Conservation (phyloP, 2,329 filamentous ascomycete genomes). For the Tolypocladium tundrense region DNA sequence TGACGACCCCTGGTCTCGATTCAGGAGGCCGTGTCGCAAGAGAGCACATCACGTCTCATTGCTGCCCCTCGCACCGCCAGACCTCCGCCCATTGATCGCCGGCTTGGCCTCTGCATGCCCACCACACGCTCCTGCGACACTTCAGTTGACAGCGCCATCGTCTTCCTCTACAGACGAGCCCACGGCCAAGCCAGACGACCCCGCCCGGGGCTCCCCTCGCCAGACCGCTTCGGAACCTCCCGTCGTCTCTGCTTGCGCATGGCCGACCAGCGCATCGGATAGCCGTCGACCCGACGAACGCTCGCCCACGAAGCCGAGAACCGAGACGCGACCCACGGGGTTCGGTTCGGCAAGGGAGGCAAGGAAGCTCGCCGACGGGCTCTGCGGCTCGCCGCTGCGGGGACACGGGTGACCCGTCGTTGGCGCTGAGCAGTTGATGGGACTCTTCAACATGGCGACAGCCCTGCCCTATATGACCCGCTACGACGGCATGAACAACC, state of each 20-base stretch:
- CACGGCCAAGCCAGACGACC: not conserved
- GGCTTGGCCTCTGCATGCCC: not conserved
- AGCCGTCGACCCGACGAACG: conserved; percentile 1
- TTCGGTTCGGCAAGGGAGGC: not conserved
- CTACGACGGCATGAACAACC: conserved; percentile 23
- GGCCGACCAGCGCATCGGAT: conserved; percentile 1
- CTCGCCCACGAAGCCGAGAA: not conserved
- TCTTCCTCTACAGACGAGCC: not conserved
- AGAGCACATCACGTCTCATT: conserved; percentile 29
- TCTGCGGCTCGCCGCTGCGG: not conserved
- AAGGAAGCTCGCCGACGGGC: not conserved
- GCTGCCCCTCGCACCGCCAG: conserved; percentile 5
- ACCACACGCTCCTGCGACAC: conserved; percentile 1
- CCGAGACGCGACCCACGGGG: not conserved
- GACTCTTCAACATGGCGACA: conserved; percentile 24
- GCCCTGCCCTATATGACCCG: conserved; percentile 32
- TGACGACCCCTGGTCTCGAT: not conserved
- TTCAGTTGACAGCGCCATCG: not conserved
- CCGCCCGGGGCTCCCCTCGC: not conserved
- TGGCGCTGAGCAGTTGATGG: not conserved
- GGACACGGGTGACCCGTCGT: not conserved
- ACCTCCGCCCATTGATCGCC: conserved; percentile 4
- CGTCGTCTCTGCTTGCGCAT: not conserved
- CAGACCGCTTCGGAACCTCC: not conserved
- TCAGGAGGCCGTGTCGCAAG: conserved; percentile 1